A percentile compares a stretch with the other conserved stretches of the same genome.
Evolutionary conservation across 169 alveolate genomes (phyloP).

Genomic region (Eimeria brunetti): DNA sequence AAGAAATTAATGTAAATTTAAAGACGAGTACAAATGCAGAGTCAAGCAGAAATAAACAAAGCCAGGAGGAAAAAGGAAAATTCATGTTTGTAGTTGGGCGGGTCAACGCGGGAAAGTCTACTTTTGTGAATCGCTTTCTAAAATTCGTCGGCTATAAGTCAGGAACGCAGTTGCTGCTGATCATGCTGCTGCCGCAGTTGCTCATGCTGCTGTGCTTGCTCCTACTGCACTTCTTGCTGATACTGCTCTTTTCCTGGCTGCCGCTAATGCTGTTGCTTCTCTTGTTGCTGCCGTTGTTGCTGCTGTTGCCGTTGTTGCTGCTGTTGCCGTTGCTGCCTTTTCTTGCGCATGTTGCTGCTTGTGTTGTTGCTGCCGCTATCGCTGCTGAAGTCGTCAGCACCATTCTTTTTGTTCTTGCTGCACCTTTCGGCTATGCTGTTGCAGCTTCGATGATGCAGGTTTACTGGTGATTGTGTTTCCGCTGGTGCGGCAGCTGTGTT

Average conservation of each 20-base stretch:
- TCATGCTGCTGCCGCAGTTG: background rate
- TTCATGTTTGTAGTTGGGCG: conserved; percentile 81
- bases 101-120: conserved; percentile 92
- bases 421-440: background rate
- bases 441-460: background rate
- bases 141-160: conserved; percentile 86
- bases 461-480: background rate
- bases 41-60: background rate
- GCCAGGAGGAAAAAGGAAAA: conserved; percentile 9
- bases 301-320: background rate
- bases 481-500: background rate
- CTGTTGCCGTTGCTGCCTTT: background rate
- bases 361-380: background rate
- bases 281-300: background rate
- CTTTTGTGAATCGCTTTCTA: conserved; percentile 90
- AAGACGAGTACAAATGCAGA: background rate
- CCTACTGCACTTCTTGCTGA: too few relatives aligned
- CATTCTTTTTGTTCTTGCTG: background rate
- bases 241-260: background rate
- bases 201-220: background rate
- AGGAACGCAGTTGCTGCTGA: conserved; percentile 5
- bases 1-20: background rate
- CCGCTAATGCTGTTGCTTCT: background rate
- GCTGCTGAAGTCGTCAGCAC: background rate
- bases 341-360: background rate